Conservation (phyloP, 495 filamentous ascomycete species). For the Copromyces sp. region DNA sequence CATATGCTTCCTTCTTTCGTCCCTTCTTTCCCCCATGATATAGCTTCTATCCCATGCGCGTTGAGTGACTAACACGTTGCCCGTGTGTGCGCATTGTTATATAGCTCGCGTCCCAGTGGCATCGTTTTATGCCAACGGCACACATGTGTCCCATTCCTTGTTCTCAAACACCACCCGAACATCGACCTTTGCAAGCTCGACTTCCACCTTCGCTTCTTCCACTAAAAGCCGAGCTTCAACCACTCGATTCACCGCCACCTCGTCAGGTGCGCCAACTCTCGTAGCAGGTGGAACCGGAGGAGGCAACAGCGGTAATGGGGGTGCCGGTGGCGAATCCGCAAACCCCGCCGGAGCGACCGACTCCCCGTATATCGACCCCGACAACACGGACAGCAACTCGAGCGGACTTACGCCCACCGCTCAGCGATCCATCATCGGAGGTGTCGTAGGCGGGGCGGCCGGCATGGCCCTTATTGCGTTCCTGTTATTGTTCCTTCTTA, state of each 20-base stretch:
- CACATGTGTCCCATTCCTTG: conserved; percentile 15
- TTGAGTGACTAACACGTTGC: conserved; percentile 6
- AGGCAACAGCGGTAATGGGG: neutral
- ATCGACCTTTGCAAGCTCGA: conserved; percentile 13
- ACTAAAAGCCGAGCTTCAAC: conserved; percentile 11
- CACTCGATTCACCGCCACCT: conserved; percentile 10
- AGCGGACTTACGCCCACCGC: conserved; percentile 21
- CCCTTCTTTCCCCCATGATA: neutral
- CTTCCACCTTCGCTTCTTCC: conserved; percentile 14
- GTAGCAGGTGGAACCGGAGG: conserved; percentile 3
- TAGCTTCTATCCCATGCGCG: neutral
- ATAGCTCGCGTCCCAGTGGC: conserved; percentile 25
- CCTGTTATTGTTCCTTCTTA: conserved; percentile 43
- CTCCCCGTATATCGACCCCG: neutral
- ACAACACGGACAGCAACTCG: conserved; percentile 2
- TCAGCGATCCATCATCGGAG: conserved; percentile 44
- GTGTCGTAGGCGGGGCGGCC: conserved; percentile 56
- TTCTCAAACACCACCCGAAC: conserved; percentile 23
- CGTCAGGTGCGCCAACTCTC: neutral
- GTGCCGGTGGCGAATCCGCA: conserved; percentile 1
- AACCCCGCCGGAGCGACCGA: neutral
- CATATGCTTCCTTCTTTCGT: conserved; percentile 1
- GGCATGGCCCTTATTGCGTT: conserved; percentile 50
- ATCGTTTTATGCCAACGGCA: conserved; percentile 32
- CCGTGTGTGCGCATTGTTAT: neutral